Conservation (phyloP, 2,329 filamentous ascomycete species). For the Fusarium floridanum region DNA sequence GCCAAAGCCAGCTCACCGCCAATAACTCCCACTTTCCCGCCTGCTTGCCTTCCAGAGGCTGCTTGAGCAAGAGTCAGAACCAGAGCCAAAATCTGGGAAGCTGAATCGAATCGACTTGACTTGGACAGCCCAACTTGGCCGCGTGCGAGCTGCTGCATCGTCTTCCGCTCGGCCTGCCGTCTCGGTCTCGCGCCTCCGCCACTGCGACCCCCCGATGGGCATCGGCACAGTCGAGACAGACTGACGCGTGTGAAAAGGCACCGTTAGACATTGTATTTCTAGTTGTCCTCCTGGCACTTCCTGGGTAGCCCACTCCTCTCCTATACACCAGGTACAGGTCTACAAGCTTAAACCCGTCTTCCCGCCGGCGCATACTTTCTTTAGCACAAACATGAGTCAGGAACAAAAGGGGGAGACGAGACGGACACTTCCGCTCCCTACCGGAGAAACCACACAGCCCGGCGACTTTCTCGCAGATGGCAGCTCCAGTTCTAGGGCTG, state of each 20-base stretch:
- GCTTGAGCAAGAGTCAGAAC: neutral
- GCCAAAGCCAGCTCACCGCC: neutral
- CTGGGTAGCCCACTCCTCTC: neutral
- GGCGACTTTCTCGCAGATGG: constrained; percentile 1
- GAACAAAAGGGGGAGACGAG: constrained; percentile 16
- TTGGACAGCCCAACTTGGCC: neutral
- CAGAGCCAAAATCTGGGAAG: neutral
- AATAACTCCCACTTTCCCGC: neutral
- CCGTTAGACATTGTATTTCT: neutral
- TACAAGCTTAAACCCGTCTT: constrained; percentile 34
- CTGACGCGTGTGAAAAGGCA: neutral
- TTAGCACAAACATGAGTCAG: constrained; percentile 23
- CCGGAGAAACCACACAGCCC: constrained; percentile 10
- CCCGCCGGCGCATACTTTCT: constrained; percentile 17
- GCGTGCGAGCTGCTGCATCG: neutral
- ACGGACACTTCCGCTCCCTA: constrained; percentile 20
- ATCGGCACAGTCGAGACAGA: neutral
- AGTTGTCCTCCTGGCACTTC: neutral
- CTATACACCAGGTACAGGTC: neutral
- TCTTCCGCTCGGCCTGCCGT: neutral
- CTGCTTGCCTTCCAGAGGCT: neutral
- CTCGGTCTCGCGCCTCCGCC: constrained; percentile 3
- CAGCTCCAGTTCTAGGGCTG: neutral
- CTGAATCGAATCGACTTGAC: neutral
- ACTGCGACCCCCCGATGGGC: neutral